Evolutionary conservation across 371 early-diverging fungal genomes (phyloP), one percentile per base, ranked within the genome.

Genomic region (Circinella minor): DNA sequence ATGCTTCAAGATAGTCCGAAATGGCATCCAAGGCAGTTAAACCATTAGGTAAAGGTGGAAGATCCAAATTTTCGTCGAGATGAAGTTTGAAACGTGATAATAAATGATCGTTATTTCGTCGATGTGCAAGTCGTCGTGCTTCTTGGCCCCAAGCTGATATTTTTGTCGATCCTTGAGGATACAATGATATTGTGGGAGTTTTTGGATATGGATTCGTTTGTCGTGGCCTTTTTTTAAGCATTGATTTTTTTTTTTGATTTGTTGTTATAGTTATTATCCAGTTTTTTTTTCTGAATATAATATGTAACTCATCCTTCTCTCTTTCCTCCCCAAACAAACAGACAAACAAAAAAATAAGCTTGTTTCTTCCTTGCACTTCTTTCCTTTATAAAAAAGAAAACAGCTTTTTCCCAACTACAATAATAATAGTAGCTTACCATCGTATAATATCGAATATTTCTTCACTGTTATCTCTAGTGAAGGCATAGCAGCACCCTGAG

Each of bases 401-500:
- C 43, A 6, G 3, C 11, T 11, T 9, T 43, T 2, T 11, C 43
- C 43, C 43, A 6, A 6, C 43, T 43, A 1, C 11, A 9, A 9
- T 43, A 2, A 27, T 27, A 27, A 27, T 27, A 27, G 8, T 61
- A 20, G 46, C 65, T 63, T 72, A 81, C 83, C 83, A 83, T 76
- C 79, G 77, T 3, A 78, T 83, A 11, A 83, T 83, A 69, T 83
- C 83, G 48, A 81, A 77, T 36, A 83, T 78, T 71, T 82, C 82
- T 68, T 83, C 83, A 36, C 79, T 80, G 57, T 79, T 81, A 49
- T 83, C 79, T 66, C 81, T 78, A 38, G 83, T 79, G 43, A 83
- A 83, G n/a, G 83, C 80, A 71, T 83, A 83, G 66, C 83, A 81
- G 49, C 83, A 83, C 13, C 83, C 83, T 49, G 86, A 85, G 67